Percentiles rank a stretch among this genome's conserved stretches.
Evolutionary conservation across 495 filamentous ascomycete species (phyloP).

Genomic region (Talaromyces nanjingensis): DNA sequence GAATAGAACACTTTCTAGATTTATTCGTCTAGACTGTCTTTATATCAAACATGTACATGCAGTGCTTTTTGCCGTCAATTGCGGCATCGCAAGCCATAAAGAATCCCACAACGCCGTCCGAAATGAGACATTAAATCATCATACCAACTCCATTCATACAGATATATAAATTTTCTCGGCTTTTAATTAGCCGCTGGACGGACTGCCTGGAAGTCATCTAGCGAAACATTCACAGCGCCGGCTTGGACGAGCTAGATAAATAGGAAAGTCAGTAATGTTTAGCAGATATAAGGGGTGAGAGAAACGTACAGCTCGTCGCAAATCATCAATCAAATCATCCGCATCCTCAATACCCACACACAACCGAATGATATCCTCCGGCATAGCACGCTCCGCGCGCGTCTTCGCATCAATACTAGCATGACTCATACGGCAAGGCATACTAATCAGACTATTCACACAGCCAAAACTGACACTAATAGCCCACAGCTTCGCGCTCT

Average conservation of each 20-base stretch:
- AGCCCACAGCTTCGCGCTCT: slow-evolving; percentile 82
- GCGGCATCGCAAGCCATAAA: not conserved
- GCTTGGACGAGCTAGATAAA: slow-evolving; percentile 74
- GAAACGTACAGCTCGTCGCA: slow-evolving; percentile 76
- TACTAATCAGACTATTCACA: slow-evolving; percentile 96
- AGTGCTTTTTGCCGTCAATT: not conserved
- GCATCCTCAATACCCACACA: slow-evolving; percentile 97
- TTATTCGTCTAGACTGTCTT: not conserved
- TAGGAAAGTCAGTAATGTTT: slow-evolving; percentile 8
- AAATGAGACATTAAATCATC: slow-evolving; percentile 1
- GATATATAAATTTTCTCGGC: not conserved
- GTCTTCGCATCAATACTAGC: slow-evolving; percentile 97
- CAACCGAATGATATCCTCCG: slow-evolving; percentile 90
- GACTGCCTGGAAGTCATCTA: slow-evolving; percentile 66
- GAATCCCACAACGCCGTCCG: slow-evolving; percentile 1
- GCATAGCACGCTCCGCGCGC: slow-evolving; percentile 78
- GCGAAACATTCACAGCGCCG: slow-evolving; percentile 77
- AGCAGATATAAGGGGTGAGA: too few species aligned
- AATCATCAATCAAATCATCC: slow-evolving; percentile 88
- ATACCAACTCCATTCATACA: not conserved
- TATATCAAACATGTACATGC: slow-evolving; percentile 1
- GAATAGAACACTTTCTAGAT: not conserved
- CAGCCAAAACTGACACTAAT: slow-evolving; percentile 97
- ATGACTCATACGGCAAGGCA: slow-evolving; percentile 99
- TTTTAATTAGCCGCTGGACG: slow-evolving; percentile 10